phyloP scores from a whole-genome alignment of 768 basidiomycete species.

The Cystobasidiopsis lactophilus region DNA sequence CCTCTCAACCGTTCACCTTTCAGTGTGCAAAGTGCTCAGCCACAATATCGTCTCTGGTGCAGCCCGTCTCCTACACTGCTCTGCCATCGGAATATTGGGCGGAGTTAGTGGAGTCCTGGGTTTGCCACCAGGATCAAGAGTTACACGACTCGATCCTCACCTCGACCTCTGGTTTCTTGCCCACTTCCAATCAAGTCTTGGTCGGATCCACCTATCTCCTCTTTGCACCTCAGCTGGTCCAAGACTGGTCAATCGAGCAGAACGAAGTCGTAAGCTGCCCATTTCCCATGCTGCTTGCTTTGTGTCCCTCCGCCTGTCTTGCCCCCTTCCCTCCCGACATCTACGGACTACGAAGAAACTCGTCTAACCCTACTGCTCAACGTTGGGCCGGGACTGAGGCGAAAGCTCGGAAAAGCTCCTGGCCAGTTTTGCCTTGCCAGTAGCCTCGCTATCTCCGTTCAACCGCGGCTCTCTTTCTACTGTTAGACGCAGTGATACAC shows the following conservation, averaged over 20 bases:
- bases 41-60: slow-evolving; percentile 34
- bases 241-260: slow-evolving; percentile 29
- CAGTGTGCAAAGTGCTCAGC: slow-evolving; percentile 59
- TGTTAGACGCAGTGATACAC: slow-evolving; percentile 65
- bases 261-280: slow-evolving; percentile 36
- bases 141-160: slow-evolving; percentile 46
- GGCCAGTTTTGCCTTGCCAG: slow-evolving; percentile 33
- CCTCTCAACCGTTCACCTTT: slow-evolving; percentile 40
- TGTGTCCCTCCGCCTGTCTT: too few relatives aligned
- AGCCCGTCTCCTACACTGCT: slow-evolving; percentile 52
- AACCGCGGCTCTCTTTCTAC: neutral
- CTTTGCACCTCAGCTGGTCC: slow-evolving; percentile 38
- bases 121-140: slow-evolving; percentile 82
- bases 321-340: too few relatives aligned
- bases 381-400: too few relatives aligned
- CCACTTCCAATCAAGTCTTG: slow-evolving; percentile 43
- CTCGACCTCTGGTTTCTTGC: slow-evolving; percentile 54
- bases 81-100: slow-evolving; percentile 94
- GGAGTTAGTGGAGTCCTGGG: slow-evolving; percentile 91
- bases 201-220: slow-evolving; percentile 79
- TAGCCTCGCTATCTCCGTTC: too few relatives aligned
- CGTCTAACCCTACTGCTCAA: slow-evolving; percentile 46
- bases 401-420: slow-evolving; percentile 10
- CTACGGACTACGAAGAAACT: slow-evolving; percentile 89
- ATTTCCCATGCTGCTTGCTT: neutral